phyloP scores from a whole-genome alignment of 768 basidiomycete species.

The Floccularia luteovirens region DNA sequence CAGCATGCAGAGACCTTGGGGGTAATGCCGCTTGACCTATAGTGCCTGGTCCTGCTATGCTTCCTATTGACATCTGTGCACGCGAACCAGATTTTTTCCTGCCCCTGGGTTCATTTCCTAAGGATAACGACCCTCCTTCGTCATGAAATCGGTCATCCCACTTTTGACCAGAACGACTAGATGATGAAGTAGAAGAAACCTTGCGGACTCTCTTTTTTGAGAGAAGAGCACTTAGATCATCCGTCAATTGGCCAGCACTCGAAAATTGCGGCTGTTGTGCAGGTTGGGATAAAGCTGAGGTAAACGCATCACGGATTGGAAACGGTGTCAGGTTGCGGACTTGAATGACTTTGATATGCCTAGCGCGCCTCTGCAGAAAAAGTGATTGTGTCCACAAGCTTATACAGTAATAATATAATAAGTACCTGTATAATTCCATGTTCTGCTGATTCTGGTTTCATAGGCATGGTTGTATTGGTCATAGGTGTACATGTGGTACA shows the following conservation, averaged over 20 bases:
- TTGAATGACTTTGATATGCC: constrained; percentile 68
- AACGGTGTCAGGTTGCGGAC: constrained; percentile 81
- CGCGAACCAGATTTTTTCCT: background rate
- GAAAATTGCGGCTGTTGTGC: constrained; percentile 55
- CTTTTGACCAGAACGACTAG: constrained; percentile 33
- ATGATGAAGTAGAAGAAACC: constrained; percentile 49
- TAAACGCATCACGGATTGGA: constrained; percentile 69
- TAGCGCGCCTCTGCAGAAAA: constrained; percentile 49
- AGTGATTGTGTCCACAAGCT: too few species aligned
- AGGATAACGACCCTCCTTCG: too few species aligned
- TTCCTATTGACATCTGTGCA: background rate
- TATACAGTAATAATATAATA: too few species aligned
- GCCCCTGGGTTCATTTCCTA: background rate
- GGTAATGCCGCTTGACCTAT: constrained; percentile 2
- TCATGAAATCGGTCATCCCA: constrained; percentile 36
- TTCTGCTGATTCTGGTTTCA: too few species aligned
- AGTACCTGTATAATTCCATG: too few species aligned
- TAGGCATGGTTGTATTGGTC: too few species aligned
- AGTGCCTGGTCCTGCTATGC: background rate
- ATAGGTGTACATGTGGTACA: too few species aligned
- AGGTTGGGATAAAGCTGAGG: constrained; percentile 67
- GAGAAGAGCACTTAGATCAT: constrained; percentile 62
- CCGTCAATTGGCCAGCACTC: constrained; percentile 48
- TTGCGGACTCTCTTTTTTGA: constrained; percentile 52
- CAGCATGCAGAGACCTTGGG: constrained; percentile 20